These are phyloP conservation scores for Fusarium newnesense DNA, from an alignment of 2,329 filamentous ascomycete genomes.

Conservation along the genomic window DNA sequence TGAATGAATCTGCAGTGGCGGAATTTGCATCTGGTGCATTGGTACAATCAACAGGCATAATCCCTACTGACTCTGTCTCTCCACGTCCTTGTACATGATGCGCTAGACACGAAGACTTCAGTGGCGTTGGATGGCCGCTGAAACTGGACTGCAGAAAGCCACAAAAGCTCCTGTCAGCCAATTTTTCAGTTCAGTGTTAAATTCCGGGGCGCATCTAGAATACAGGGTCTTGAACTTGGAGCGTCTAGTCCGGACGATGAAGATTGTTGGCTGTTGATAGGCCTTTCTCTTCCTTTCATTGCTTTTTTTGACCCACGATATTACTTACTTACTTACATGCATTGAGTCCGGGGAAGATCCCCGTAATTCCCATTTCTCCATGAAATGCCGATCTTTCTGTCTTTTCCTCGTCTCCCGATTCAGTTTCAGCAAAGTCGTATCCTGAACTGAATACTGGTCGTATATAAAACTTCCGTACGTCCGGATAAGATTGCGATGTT, in stretches of 20 bases:
- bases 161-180: neutral
- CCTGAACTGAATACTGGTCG: neutral
- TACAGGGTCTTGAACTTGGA: neutral
- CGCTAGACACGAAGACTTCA: neutral
- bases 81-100: neutral
- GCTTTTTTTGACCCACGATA: neutral
- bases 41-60: conserved; percentile 1
- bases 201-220: neutral
- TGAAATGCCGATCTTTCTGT: neutral
- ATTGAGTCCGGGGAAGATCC: neutral
- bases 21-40: conserved; percentile 3
- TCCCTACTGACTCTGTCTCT: neutral
- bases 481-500: conserved; percentile 1
- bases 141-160: neutral
- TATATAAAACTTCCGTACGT: neutral
- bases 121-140: neutral
- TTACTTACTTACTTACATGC: neutral
- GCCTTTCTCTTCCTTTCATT: neutral
- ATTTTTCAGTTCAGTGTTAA: neutral
- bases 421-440: neutral
- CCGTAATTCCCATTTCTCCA: neutral
- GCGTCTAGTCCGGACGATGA: neutral
- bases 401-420: neutral
- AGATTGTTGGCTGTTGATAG: neutral
- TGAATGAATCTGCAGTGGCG: conserved; percentile 7